phyloP scores from a whole-genome alignment of 345 rosid species.

The Sapria himalayana region DNA sequence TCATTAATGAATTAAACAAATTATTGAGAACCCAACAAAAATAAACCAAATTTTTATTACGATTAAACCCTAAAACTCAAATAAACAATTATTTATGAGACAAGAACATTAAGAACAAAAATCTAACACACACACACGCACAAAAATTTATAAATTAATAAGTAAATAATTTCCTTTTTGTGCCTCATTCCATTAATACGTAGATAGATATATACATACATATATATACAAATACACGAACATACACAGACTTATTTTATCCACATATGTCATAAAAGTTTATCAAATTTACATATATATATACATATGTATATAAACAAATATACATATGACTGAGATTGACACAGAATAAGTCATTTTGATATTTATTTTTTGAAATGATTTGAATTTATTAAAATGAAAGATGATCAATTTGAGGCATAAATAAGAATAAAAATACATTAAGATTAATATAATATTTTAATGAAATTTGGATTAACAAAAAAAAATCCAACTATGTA shows the following conservation, averaged over 20 bases:
- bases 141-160: not conserved
- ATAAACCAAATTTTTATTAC: not conserved
- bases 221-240: not conserved
- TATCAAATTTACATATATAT: not conserved
- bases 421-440: not conserved
- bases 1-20: too few relatives aligned
- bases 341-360: not conserved
- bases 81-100: not conserved
- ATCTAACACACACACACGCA: too few relatives aligned
- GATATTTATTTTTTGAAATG: too few relatives aligned
- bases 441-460: not conserved
- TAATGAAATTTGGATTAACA: not conserved
- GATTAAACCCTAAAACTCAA: not conserved
- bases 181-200: not conserved
- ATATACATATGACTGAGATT: not conserved
- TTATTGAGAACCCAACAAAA: not conserved
- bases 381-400: not conserved
- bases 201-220: not conserved
- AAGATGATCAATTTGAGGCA: not conserved
- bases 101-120: too few relatives aligned
- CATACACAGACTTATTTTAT: not conserved
- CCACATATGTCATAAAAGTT: not conserved
- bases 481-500: not conserved
- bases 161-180: not conserved
- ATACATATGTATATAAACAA: not conserved